These are phyloP conservation scores for Pythium scleroteichum DNA, from an alignment of 352 stramenopile species.

Conservation along the genomic window DNA sequence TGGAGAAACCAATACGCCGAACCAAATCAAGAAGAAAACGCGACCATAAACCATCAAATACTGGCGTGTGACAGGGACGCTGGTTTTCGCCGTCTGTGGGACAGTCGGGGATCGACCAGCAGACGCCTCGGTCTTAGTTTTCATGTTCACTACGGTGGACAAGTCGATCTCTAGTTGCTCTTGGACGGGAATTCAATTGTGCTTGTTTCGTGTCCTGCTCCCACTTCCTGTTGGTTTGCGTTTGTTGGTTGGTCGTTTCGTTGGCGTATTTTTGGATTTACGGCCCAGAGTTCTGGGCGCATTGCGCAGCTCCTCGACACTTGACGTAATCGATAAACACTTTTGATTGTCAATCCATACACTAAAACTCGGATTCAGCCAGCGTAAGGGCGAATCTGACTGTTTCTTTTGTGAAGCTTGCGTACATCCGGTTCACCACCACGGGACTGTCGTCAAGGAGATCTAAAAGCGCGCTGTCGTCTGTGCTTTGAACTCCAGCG, in stretches of 20 bases:
- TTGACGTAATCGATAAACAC: too few relatives aligned
- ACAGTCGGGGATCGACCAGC: not conserved
- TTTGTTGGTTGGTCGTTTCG: too few relatives aligned
- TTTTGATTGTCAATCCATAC: too few relatives aligned
- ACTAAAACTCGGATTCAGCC: slow-evolving; percentile 74
- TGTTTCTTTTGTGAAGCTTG: slow-evolving; percentile 70
- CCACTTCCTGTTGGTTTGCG: too few relatives aligned
- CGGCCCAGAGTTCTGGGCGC: too few relatives aligned
- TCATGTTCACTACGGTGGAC: too few relatives aligned
- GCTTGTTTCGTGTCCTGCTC: too few relatives aligned
- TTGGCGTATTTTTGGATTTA: too few relatives aligned
- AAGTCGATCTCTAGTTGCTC: too few relatives aligned
- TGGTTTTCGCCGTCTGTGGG: not conserved
- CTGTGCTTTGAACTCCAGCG: slow-evolving; percentile 20
- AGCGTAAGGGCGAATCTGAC: slow-evolving; percentile 75
- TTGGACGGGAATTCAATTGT: too few relatives aligned
- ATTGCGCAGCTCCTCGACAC: too few relatives aligned
- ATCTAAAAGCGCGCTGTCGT: slow-evolving; percentile 23
- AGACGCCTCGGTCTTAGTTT: too few relatives aligned
- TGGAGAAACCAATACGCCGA: slow-evolving; percentile 4
- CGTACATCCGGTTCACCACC: slow-evolving; percentile 82
- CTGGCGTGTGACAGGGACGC: not conserved
- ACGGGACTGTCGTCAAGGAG: slow-evolving; percentile 56
- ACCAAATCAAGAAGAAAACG: not conserved
- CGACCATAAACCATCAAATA: not conserved